These are phyloP conservation scores for Wallacemonas sp. DNA, from an alignment of 208 protist genomes.

Conservation along the genomic window DNA sequence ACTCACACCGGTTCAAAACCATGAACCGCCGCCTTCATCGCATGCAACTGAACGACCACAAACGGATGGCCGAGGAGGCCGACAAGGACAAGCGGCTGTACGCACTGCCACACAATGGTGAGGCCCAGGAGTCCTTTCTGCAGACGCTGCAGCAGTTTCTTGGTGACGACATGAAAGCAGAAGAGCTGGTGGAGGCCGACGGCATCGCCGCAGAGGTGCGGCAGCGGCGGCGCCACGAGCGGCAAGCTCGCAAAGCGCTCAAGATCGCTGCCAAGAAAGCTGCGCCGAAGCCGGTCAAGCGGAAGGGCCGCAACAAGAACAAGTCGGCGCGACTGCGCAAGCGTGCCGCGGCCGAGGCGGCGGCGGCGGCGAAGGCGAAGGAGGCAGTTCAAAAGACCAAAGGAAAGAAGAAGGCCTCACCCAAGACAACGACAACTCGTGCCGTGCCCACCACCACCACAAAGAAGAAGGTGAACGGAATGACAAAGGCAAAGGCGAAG, in stretches of 20 bases:
- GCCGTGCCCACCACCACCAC: neutral
- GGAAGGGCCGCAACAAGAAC: neutral
- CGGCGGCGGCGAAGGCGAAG: neutral
- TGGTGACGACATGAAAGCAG: slow-evolving; percentile 28
- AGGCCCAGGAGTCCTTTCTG: slow-evolving; percentile 30
- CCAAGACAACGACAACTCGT: neutral
- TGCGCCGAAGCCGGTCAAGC: neutral
- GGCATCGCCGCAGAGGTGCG: neutral
- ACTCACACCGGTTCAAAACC: neutral
- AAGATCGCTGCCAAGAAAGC: neutral
- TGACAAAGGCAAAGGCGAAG: neutral
- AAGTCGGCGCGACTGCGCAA: neutral
- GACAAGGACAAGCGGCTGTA: slow-evolving; percentile 16
- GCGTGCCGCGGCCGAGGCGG: neutral
- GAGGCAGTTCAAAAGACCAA: neutral
- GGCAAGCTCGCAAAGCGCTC: neutral
- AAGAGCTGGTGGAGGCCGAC: slow-evolving; percentile 18
- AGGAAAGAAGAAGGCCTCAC: neutral
- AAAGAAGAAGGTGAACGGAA: neutral
- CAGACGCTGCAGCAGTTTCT: slow-evolving; percentile 52
- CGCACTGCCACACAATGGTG: slow-evolving; percentile 7
- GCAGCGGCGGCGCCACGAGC: neutral
- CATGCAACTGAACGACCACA: slow-evolving; percentile 9
- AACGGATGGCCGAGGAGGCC: slow-evolving; percentile 11
- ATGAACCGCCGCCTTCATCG: slow-evolving; percentile 10